Percentiles rank a stretch among this genome's conserved stretches.
These are phyloP conservation scores for Exserohilum rostratum DNA, from an alignment of 2,329 filamentous ascomycete genomes.

Conservation along the genomic window DNA sequence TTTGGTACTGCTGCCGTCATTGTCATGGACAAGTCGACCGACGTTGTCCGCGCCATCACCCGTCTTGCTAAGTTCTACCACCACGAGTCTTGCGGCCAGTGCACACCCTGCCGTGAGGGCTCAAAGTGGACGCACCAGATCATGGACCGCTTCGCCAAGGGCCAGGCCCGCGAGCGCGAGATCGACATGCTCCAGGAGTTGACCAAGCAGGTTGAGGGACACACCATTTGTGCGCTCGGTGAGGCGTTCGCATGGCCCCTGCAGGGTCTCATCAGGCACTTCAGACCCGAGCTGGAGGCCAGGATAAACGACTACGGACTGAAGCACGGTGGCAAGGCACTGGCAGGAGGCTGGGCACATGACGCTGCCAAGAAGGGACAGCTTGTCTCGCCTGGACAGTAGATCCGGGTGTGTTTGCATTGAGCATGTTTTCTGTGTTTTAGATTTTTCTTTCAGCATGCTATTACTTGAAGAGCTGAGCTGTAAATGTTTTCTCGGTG, in stretches of 20 bases:
- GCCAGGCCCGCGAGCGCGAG: constrained; percentile 84
- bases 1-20: constrained; percentile 97
- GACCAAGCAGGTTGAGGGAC: constrained; percentile 98
- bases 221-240: constrained; percentile 97
- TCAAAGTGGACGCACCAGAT: constrained; percentile 99
- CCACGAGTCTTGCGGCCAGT: constrained; percentile 98
- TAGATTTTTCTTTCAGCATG: constrained; percentile 12
- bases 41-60: constrained; percentile 92
- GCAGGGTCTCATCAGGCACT: constrained; percentile 97
- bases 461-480: constrained; percentile 27
- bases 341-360: constrained; percentile 88
- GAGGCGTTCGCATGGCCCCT: constrained; percentile 99
- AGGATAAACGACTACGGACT: constrained; percentile 82
- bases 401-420: constrained; percentile 26
- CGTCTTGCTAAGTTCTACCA: constrained; percentile 96
- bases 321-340: constrained; percentile 72
- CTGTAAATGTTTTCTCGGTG: constrained; percentile 45
- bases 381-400: constrained; percentile 89
- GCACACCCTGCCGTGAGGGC: constrained; percentile 98
- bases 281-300: constrained; percentile 92
- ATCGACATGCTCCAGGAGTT: constrained; percentile 99
- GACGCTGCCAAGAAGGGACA: constrained; percentile 77
- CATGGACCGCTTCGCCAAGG: constrained; percentile 94
- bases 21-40: constrained; percentile 98
- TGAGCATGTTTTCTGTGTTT: constrained; percentile 26